These are phyloP conservation scores for Glarea lozoyensis DNA, from an alignment of 495 filamentous ascomycete species.

Conservation along the genomic window DNA sequence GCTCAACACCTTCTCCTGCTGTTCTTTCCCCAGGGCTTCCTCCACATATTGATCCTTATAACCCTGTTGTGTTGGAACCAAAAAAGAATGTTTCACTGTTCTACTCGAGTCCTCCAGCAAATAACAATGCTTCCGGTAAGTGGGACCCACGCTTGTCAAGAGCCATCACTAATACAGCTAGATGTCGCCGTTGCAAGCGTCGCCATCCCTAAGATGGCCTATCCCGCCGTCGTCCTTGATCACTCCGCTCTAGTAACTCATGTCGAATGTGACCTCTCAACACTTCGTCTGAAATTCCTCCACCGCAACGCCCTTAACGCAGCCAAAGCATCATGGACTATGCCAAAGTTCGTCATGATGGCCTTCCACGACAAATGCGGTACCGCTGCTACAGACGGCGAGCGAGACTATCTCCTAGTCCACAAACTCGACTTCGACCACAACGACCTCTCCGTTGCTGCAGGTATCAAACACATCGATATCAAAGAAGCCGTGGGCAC, in stretches of 20 bases:
- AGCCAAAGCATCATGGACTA: constrained; percentile 1
- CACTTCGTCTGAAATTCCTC: neutral
- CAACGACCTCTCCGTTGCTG: neutral
- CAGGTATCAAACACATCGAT: neutral
- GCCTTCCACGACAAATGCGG: constrained; percentile 1
- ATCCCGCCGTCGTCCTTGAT: neutral
- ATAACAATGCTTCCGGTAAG: constrained; percentile 1
- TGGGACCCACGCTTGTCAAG: neutral
- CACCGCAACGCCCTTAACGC: neutral
- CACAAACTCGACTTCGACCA: neutral
- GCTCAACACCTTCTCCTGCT: neutral
- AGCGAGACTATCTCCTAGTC: constrained; percentile 1
- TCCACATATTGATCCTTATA: neutral
- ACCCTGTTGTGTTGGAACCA: neutral
- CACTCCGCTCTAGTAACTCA: neutral
- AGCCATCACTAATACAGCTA: neutral
- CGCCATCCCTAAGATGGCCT: constrained; percentile 1
- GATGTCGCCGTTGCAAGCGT: neutral
- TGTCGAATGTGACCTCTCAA: neutral
- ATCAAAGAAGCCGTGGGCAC: neutral
- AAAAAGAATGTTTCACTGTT: neutral
- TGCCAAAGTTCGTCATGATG: constrained; percentile 1
- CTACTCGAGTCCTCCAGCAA: neutral
- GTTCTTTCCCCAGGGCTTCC: neutral
- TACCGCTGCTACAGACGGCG: neutral